These are phyloP conservation scores for Astrothelium subdiscretum DNA, from an alignment of 495 filamentous ascomycete species.

Conservation along the genomic window DNA sequence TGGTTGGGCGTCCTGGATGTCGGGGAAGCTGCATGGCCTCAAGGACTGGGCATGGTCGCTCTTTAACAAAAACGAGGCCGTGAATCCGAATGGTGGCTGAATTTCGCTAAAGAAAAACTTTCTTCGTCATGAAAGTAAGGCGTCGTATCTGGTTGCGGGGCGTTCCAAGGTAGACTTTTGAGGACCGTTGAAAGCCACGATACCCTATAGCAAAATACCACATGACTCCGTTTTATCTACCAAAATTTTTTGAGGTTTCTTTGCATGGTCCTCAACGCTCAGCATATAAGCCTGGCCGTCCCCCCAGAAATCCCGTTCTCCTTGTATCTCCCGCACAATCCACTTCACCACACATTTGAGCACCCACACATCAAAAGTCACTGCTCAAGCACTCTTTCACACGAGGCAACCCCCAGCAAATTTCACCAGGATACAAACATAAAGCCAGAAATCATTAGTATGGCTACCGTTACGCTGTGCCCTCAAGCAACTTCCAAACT, in stretches of 20 bases:
- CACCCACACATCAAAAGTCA: background rate
- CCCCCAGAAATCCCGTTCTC: background rate
- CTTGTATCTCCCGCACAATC: background rate
- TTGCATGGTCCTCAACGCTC: background rate
- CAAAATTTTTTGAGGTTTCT: background rate
- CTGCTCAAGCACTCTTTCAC: background rate
- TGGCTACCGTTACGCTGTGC: background rate
- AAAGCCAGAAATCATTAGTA: background rate
- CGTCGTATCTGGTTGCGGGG: no score
- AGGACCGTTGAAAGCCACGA: background rate
- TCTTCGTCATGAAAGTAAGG: background rate
- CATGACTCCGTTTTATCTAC: background rate
- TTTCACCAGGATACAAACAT: background rate
- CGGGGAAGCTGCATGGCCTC: background rate
- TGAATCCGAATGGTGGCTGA: background rate
- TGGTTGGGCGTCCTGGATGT: conserved; percentile 3
- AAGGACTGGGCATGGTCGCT: conserved; percentile 7
- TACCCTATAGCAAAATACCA: background rate
- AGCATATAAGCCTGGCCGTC: background rate
- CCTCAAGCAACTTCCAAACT: background rate
- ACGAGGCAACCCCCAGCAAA: background rate
- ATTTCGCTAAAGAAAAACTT: background rate
- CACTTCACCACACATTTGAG: background rate
- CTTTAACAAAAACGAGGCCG: background rate
- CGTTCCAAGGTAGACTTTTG: no score